Conservation (phyloP, 2,329 filamentous ascomycete genomes). For the Alternaria consortialis region DNA sequence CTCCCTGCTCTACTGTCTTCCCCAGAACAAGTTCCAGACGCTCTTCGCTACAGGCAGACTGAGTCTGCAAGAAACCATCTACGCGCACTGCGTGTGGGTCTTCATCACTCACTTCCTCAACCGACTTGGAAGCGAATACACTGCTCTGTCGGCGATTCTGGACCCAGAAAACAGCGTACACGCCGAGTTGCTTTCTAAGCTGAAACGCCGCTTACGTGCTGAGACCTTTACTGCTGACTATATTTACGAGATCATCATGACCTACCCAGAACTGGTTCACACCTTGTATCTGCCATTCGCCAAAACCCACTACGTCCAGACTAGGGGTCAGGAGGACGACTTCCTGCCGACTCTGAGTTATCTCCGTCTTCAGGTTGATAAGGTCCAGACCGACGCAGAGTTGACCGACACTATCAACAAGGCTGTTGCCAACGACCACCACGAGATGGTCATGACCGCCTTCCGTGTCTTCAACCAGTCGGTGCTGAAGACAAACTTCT, state of each 20-base stretch:
- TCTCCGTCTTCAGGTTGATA: conserved; percentile 70
- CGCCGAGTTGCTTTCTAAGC: conserved; percentile 86
- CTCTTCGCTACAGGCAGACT: conserved; percentile 87
- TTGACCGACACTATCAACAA: conserved; percentile 53
- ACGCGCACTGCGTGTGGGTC: conserved; percentile 96
- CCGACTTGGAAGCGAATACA: conserved; percentile 90
- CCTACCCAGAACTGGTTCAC: conserved; percentile 86
- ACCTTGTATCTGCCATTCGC: conserved; percentile 92
- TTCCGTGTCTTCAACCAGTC: conserved; percentile 95
- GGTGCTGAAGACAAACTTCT: conserved; percentile 96
- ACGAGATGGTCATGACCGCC: conserved; percentile 96
- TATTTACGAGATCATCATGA: conserved; percentile 95
- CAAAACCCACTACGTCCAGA: conserved; percentile 80
- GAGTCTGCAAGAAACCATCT: conserved; percentile 95
- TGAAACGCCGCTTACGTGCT: conserved; percentile 92
- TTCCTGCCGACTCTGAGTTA: conserved; percentile 76
- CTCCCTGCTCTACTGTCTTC: conserved; percentile 95
- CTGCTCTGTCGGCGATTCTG: conserved; percentile 81
- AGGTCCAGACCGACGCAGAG: conserved; percentile 59
- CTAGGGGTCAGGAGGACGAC: conserved; percentile 69
- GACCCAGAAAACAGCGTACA: conserved; percentile 84
- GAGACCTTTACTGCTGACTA: conserved; percentile 99
- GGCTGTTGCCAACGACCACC: conserved; percentile 78
- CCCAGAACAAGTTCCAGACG: conserved; percentile 93
- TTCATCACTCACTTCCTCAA: conserved; percentile 99